Evolutionary conservation across 352 stramenopile genomes (phyloP).

Genomic region (Globisporangium sylvaticum): DNA sequence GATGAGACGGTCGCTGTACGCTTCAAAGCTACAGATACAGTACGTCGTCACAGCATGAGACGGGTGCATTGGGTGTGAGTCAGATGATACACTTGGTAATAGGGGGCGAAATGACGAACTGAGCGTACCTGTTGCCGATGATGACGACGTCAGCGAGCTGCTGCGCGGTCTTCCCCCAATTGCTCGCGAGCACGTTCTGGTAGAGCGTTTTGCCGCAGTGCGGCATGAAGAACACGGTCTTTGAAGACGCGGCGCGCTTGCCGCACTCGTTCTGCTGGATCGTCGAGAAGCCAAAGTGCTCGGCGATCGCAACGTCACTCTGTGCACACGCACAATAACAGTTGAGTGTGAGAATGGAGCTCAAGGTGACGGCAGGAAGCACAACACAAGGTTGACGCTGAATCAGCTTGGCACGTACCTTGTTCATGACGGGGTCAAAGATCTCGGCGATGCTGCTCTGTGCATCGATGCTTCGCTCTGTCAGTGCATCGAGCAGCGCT

Average conservation of each 20-base stretch:
- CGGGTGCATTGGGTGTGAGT: not conserved
- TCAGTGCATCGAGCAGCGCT: constrained; percentile 32
- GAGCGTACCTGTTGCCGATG: constrained; percentile 80
- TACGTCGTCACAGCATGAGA: constrained; percentile 7
- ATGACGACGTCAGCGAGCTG: constrained; percentile 47
- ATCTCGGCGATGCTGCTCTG: constrained; percentile 28
- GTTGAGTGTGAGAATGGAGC: not conserved
- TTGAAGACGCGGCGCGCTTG: constrained; percentile 23
- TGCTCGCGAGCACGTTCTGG: constrained; percentile 85
- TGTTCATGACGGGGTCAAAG: constrained; percentile 80
- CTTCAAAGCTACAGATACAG: constrained; percentile 48
- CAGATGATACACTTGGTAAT: not conserved
- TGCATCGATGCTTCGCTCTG: not conserved
- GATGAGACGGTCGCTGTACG: constrained; percentile 72
- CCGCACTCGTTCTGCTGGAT: constrained; percentile 69
- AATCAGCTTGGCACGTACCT: constrained; percentile 23
- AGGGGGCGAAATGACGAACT: not conserved
- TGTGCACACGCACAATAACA: constrained; percentile 14
- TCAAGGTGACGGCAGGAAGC: not conserved
- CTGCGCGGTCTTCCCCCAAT: constrained; percentile 37
- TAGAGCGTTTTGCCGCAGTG: constrained; percentile 87
- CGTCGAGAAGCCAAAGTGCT: constrained; percentile 35
- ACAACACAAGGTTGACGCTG: not conserved
- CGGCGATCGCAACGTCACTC: constrained; percentile 54
- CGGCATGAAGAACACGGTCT: constrained; percentile 91